phyloP scores from a whole-genome alignment of 768 basidiomycete genomes.

The Podaxis sp. region DNA sequence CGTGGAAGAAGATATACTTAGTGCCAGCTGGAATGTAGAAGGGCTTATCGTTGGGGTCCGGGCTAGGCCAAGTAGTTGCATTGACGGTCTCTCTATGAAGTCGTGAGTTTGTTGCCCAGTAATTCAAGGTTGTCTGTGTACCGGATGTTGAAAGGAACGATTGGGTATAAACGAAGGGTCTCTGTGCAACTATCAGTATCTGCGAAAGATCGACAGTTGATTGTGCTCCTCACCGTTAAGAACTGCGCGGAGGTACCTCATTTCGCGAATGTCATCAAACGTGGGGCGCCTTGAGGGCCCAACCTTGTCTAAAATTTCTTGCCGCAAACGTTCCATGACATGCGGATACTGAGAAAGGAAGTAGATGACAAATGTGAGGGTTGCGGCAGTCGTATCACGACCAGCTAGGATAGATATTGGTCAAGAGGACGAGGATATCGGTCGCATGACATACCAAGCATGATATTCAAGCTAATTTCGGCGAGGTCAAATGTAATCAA shows the following conservation, averaged over 20 bases:
- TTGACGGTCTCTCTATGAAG: constrained; percentile 43
- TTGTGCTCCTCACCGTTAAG: constrained; percentile 48
- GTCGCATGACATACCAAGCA: constrained; percentile 33
- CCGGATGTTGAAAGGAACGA: constrained; percentile 58
- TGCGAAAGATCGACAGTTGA: not conserved
- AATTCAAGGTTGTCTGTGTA: constrained; percentile 16
- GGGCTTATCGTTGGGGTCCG: constrained; percentile 44
- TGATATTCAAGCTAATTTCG: constrained; percentile 38
- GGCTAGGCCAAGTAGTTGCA: constrained; percentile 47
- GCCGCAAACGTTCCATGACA: constrained; percentile 46
- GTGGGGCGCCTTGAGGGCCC: constrained; percentile 46
- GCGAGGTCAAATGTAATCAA: not conserved
- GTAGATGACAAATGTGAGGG: constrained; percentile 42
- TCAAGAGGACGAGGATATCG: not conserved
- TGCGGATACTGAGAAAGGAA: constrained; percentile 52
- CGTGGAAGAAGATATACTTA: constrained; percentile 32
- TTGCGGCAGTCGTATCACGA: constrained; percentile 45
- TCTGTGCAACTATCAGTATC: constrained; percentile 29
- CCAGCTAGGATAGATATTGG: constrained; percentile 30
- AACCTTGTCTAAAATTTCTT: constrained; percentile 55
- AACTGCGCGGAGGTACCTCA: constrained; percentile 65
- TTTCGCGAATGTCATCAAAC: constrained; percentile 43
- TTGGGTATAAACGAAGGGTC: constrained; percentile 55
- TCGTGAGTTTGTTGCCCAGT: not conserved
- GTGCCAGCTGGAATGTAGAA: constrained; percentile 54